These are phyloP conservation scores for Cetraspora pellucida DNA, from an alignment of 192 early-diverging fungal species.

Conservation along the genomic window DNA sequence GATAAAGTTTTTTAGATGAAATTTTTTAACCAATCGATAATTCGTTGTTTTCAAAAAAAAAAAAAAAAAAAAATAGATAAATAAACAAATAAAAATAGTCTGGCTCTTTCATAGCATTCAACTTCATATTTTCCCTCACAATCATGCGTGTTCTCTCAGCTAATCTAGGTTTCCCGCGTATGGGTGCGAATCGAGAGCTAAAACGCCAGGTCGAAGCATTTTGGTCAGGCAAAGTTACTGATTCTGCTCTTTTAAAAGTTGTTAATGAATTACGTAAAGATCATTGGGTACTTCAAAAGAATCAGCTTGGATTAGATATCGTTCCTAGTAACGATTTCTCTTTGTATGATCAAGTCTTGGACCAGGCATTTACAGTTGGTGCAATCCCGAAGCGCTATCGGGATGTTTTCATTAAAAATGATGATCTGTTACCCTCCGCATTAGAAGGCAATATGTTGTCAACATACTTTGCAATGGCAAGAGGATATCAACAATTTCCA, in stretches of 20 bases:
- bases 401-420: no score
- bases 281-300: conserved; percentile 77
- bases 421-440: no score
- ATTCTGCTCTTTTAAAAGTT: conserved; percentile 65
- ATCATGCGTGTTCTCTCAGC: conserved; percentile 38
- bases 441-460: conserved; percentile 53
- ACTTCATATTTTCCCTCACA: no score
- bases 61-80: no score
- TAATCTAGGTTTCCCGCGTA: conserved; percentile 86
- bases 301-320: conserved; percentile 63
- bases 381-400: conserved; percentile 70
- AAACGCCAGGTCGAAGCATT: conserved; percentile 94
- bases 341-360: conserved; percentile 92
- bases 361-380: conserved; percentile 62
- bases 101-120: no score
- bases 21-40: no score
- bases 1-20: no score
- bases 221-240: conserved; percentile 87
- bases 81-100: no score
- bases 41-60: no score
- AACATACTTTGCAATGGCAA: conserved; percentile 97
- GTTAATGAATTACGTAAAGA: conserved; percentile 63
- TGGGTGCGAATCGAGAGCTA: conserved; percentile 93
- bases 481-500: conserved; percentile 77
- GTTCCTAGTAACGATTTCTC: conserved; percentile 96